Percentiles rank a stretch among this genome's conserved stretches.
Evolutionary conservation across 179 eudicot species (phyloP).

Genomic region (Carnegiea gigantea): DNA sequence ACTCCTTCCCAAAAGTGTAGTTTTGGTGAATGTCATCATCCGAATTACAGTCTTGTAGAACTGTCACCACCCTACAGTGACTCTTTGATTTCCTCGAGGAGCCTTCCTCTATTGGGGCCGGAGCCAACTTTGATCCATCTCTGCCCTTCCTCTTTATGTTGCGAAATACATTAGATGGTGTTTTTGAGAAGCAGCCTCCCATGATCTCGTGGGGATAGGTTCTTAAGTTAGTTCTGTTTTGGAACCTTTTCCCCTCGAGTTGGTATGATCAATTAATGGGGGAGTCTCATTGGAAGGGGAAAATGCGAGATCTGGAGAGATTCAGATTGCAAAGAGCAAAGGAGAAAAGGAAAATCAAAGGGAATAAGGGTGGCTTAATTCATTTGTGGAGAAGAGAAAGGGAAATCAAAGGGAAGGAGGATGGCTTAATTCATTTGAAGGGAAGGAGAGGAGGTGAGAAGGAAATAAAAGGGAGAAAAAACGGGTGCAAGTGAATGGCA

Average conservation of each 20-base stretch:
- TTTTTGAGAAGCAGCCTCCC: constrained; percentile 39
- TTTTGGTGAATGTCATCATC: constrained; percentile 32
- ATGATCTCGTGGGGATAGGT: constrained; percentile 12
- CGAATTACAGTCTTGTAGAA: constrained; percentile 35
- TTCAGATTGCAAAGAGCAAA: neutral
- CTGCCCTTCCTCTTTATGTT: constrained; percentile 11
- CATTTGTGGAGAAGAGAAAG: neutral
- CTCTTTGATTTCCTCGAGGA: neutral
- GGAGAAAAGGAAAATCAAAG: neutral
- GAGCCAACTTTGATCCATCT: neutral
- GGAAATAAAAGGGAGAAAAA: neutral
- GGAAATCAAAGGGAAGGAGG: neutral
- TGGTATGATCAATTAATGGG: neutral
- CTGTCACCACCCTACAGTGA: constrained; percentile 18
- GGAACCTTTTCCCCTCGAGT: neutral
- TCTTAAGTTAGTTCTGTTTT: neutral
- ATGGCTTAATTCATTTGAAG: constrained; percentile 7
- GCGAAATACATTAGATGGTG: constrained; percentile 21
- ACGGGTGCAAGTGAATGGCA: neutral
- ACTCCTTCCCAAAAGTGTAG: constrained; percentile 49
- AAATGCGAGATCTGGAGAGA: neutral
- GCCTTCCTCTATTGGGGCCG: neutral
- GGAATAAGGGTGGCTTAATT: neutral
- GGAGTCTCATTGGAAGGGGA: constrained; percentile 21
- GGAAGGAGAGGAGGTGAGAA: neutral